A percentile compares a stretch with the other conserved stretches of the same genome.
Evolutionary conservation across 2,329 filamentous ascomycete species (phyloP).

Genomic region (Arthrobotrys sinensis): DNA sequence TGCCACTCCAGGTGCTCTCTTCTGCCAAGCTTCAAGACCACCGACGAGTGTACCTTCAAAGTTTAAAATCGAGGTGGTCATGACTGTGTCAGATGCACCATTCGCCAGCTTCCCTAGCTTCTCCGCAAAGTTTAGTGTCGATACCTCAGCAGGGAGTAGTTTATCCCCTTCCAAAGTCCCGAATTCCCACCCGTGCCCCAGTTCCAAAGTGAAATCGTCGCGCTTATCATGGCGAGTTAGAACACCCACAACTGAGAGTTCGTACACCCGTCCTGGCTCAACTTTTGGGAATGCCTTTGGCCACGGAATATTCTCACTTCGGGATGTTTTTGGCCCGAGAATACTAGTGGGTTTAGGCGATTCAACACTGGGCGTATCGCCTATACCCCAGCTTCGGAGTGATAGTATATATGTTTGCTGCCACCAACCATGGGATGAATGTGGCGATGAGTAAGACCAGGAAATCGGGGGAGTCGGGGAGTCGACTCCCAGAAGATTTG

Average conservation of each 20-base stretch:
- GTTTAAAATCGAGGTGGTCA: background rate
- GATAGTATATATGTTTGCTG: constrained; percentile 44
- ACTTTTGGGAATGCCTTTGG: constrained; percentile 33
- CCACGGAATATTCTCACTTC: constrained; percentile 49
- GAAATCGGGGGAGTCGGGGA: constrained; percentile 39
- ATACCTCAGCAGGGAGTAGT: no score
- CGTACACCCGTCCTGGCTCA: constrained; percentile 11
- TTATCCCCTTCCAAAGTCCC: background rate
- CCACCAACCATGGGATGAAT: constrained; percentile 32
- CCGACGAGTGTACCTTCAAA: constrained; percentile 28
- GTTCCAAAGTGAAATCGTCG: background rate
- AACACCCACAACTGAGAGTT: constrained; percentile 22
- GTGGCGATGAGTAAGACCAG: constrained; percentile 48
- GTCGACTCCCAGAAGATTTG: constrained; percentile 39
- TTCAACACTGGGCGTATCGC: background rate
- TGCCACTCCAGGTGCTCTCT: constrained; percentile 17
- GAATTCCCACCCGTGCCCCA: background rate
- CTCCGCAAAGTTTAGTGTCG: background rate
- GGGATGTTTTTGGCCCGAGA: constrained; percentile 4
- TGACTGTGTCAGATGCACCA: background rate
- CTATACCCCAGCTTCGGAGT: background rate
- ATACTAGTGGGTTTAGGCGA: background rate
- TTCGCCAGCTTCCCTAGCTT: background rate
- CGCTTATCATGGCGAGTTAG: constrained; percentile 12
- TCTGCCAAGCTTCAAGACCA: constrained; percentile 22